Evolutionary conservation across 202 grass and related monocot genomes (phyloP), one percentile per base, ranked within the genome.

Genomic region (Brachypodium distachyon): DNA sequence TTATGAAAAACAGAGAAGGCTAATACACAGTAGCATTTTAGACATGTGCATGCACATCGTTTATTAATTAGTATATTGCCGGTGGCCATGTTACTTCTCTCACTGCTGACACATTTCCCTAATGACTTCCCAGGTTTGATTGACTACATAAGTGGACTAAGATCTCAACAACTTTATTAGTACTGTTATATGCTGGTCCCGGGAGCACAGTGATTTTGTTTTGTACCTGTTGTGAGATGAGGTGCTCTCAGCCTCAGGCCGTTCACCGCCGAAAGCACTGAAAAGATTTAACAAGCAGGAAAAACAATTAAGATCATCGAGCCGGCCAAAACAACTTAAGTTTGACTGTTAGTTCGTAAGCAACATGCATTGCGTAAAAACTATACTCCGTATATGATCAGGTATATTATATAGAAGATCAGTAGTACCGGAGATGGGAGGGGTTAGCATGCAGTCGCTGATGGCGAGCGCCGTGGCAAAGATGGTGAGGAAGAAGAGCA

Each of bases 241-340:
- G 16, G 22, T 16, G 86, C 76, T 84, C 84, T 90, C 49, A 90
- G 6, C n/a, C 67, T 82, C 33, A 96, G 51, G 12, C 93, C 93
- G 63, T 70, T 76, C 33, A 96, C 84, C 12, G 93, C 93, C 4
- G 93, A 89, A 8, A 96, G 82, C 43, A 96, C 89, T 96, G 84
- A 36, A 72, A 6, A 32, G 67, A 49, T 22, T 33, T 0, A 22
- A 31, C 0, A 4, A 73, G 21, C 1, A 33, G 5, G 0, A 69
- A 44, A 4, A 46, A 7, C 12, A 4, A 33, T 48, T 75, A 17
- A 74, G 72, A 25, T n/a, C 13, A 14, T 7, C 6, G n/a, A n/a
- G n/a, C n/a, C n/a, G n/a, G n/a, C n/a, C n/a, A n/a, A n/a, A n/a
- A n/a, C n/a, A n/a, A n/a, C n/a, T n/a, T n/a, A n/a, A n/a, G n/a